Percentiles rank a stretch among this genome's conserved stretches.
These are phyloP conservation scores for Cymodocea nodosa DNA, from an alignment of 116 monocot genomes.

Conservation along the genomic window DNA sequence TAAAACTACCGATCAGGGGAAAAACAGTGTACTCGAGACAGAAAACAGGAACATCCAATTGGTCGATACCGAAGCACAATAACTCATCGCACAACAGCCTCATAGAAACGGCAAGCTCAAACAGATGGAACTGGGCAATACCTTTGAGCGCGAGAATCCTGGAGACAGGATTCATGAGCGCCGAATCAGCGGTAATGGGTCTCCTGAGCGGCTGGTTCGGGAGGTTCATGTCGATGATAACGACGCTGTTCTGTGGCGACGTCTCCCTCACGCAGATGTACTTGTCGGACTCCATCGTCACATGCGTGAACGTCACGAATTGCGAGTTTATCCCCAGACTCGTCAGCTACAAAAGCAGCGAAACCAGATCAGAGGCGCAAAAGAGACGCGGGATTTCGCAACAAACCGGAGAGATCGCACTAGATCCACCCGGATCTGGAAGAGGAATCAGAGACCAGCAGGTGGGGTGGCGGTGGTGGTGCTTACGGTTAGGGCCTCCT, in stretches of 20 bases:
- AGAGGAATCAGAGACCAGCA: background rate
- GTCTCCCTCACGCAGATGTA: conserved; percentile 78
- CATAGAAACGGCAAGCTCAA: background rate
- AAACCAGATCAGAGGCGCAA: background rate
- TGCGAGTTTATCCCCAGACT: conserved; percentile 56
- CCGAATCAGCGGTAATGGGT: conserved; percentile 71
- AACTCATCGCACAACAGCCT: background rate
- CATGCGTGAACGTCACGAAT: conserved; percentile 70
- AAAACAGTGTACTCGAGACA: background rate
- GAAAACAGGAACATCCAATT: background rate
- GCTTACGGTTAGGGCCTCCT: conserved; percentile 52
- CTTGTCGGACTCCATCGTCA: conserved; percentile 74
- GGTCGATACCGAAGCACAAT: background rate
- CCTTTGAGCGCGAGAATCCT: conserved; percentile 79
- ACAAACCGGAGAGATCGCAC: background rate
- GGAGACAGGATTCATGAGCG: conserved; percentile 61
- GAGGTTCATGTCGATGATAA: conserved; percentile 65
- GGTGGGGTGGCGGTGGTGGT: background rate
- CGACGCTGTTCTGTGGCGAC: conserved; percentile 63
- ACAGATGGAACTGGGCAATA: conserved; percentile 1
- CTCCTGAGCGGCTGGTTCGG: conserved; percentile 68
- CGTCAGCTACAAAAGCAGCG: conserved; percentile 27
- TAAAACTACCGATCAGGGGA: too few relatives aligned
- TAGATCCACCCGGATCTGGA: background rate
- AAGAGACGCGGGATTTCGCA: background rate